A percentile compares a stretch with the other conserved stretches of the same genome.
Evolutionary conservation across 2,329 filamentous ascomycete genomes (phyloP).

Genomic region (Colletotrichum sp.): DNA sequence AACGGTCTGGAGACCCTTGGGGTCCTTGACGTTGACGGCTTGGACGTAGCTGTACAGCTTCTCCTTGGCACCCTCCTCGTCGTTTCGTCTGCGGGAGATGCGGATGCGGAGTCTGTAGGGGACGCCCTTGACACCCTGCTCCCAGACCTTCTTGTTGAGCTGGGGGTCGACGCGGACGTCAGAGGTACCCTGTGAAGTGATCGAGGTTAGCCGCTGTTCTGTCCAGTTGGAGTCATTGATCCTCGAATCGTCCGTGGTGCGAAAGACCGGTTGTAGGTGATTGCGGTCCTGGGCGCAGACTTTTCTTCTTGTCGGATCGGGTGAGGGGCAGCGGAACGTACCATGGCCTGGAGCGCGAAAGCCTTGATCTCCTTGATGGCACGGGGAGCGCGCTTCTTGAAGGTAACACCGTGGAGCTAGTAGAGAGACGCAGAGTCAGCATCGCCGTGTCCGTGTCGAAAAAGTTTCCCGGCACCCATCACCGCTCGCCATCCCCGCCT

Average conservation of each 20-base stretch:
- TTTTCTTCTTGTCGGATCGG: background rate
- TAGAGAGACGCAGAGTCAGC: constrained; percentile 35
- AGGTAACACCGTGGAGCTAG: constrained; percentile 93
- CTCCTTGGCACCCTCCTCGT: constrained; percentile 99
- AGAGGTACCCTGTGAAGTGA: constrained; percentile 77
- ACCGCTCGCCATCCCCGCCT: background rate
- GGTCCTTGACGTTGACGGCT: constrained; percentile 99
- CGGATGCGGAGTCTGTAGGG: constrained; percentile 96
- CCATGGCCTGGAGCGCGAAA: constrained; percentile 95
- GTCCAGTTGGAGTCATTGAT: background rate
- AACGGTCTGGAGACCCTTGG: constrained; percentile 94
- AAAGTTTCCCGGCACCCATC: background rate
- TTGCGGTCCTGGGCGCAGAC: background rate
- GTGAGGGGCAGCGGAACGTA: constrained; percentile 57
- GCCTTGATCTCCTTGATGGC: constrained; percentile 99
- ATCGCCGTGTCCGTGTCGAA: background rate
- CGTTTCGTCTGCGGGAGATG: constrained; percentile 99
- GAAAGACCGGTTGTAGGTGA: background rate
- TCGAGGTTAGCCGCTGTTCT: constrained; percentile 23
- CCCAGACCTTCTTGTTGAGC: constrained; percentile 99
- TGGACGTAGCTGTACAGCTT: constrained; percentile 99
- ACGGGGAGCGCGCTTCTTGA: constrained; percentile 99
- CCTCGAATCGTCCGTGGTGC: background rate
- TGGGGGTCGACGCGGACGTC: constrained; percentile 98
- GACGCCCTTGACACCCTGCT: constrained; percentile 98